These are phyloP conservation scores for Prosopis cineraria DNA, from an alignment of 306 rosid genomes.

Conservation along the genomic window DNA sequence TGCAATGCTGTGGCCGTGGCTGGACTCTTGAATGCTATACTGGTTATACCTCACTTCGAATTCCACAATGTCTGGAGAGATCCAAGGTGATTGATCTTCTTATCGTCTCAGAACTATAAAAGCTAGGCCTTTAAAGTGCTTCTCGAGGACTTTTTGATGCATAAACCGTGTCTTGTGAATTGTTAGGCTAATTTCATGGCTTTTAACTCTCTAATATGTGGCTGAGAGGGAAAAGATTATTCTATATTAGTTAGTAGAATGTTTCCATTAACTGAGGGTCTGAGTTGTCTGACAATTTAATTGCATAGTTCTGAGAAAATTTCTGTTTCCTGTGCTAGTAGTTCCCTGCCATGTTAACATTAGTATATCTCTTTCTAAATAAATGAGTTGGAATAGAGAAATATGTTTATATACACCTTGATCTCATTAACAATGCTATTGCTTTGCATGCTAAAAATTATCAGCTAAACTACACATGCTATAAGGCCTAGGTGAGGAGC, in stretches of 20 bases:
- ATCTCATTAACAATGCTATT: background rate
- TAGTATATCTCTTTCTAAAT: background rate
- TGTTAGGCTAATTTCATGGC: conserved; percentile 6
- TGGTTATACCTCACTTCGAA: conserved; percentile 85
- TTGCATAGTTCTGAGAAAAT: conserved; percentile 8
- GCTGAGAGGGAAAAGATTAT: background rate
- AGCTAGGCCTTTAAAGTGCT: conserved; percentile 5
- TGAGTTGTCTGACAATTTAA: background rate
- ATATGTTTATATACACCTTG: background rate
- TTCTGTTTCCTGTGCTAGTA: conserved; percentile 2
- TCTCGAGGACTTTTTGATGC: conserved; percentile 5
- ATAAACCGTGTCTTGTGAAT: background rate
- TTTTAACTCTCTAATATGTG: conserved; percentile 23
- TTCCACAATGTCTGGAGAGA: conserved; percentile 95
- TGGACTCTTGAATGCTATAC: conserved; percentile 83
- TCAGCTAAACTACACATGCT: background rate
- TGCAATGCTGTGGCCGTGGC: conserved; percentile 98
- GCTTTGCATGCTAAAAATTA: conserved; percentile 19
- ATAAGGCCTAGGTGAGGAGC: conserved; percentile 24
- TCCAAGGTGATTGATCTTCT: conserved; percentile 58
- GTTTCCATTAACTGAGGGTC: conserved; percentile 16
- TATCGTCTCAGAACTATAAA: conserved; percentile 17
- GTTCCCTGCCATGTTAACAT: background rate
- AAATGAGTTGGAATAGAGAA: background rate
- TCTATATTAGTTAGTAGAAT: conserved; percentile 8